Evolutionary conservation across 805 yeast genomes (phyloP).

Genomic region (Myxozyma kluyveri): DNA sequence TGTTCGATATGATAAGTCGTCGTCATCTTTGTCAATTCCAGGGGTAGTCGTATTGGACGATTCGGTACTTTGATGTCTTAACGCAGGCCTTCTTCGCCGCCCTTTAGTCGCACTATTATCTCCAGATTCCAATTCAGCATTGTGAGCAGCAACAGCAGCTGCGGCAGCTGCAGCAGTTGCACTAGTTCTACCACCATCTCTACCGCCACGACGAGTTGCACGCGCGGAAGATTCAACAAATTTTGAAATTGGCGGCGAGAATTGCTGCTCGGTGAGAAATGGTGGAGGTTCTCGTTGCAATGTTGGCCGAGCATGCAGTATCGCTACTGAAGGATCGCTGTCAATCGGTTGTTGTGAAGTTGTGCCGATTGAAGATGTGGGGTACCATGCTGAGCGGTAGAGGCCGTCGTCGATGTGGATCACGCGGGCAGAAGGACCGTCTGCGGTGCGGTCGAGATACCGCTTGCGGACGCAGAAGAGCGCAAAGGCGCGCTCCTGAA

Average conservation of each 20-base stretch:
- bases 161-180: too few species aligned
- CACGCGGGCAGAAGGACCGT: conserved; percentile 29
- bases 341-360: not conserved
- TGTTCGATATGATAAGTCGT: not conserved
- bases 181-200: not conserved
- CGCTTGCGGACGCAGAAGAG: conserved; percentile 17
- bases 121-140: too few species aligned
- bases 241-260: conserved; percentile 23
- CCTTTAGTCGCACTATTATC: too few species aligned
- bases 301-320: not conserved
- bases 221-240: conserved; percentile 14
- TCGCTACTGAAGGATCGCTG: not conserved
- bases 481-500: conserved; percentile 18
- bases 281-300: conserved; percentile 14
- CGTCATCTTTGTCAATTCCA: conserved; percentile 14
- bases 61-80: too few species aligned
- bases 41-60: too few species aligned
- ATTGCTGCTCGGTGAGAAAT: conserved; percentile 12
- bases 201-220: not conserved
- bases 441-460: conserved; percentile 22
- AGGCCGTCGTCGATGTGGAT: conserved; percentile 20
- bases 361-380: not conserved
- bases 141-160: too few species aligned
- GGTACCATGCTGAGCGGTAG: conserved; percentile 15
- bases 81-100: too few species aligned